phyloP scores from a whole-genome alignment of 495 filamentous ascomycete genomes.

The Cryomyces minteri region DNA sequence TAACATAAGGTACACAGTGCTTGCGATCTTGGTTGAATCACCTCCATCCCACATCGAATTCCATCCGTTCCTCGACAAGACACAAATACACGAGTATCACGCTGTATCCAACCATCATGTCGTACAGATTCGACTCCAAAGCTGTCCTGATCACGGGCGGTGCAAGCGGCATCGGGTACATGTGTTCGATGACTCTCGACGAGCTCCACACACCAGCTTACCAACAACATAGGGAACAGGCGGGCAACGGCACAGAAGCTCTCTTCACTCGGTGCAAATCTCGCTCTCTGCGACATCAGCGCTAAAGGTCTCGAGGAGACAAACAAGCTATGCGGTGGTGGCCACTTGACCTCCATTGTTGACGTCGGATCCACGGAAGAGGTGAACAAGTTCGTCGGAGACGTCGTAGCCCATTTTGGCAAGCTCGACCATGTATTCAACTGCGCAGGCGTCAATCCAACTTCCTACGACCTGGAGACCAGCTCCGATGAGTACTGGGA shows the following conservation, averaged over 20 bases:
- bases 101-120: slow-evolving; percentile 8
- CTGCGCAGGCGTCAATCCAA: slow-evolving; percentile 33
- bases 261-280: slow-evolving; percentile 21
- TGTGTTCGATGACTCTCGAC: neutral
- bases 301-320: slow-evolving; percentile 11
- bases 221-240: slow-evolving; percentile 2
- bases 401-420: slow-evolving; percentile 15
- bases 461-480: slow-evolving; percentile 11
- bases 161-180: slow-evolving; percentile 31
- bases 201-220: neutral
- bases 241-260: slow-evolving; percentile 29
- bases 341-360: slow-evolving; percentile 14
- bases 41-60: neutral
- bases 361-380: slow-evolving; percentile 20
- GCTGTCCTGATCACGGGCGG: slow-evolving; percentile 32
- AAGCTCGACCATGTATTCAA: slow-evolving; percentile 30
- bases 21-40: no score
- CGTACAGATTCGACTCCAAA: slow-evolving; percentile 18
- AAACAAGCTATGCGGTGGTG: slow-evolving; percentile 3
- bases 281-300: slow-evolving; percentile 29
- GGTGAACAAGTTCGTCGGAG: slow-evolving; percentile 14
- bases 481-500: slow-evolving; percentile 18
- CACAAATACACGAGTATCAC: no score
- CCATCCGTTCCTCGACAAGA: neutral
- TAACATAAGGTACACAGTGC: no score